Evolutionary conservation across 139 green algal genomes (phyloP).

Genomic region (Spirogloea muscicola): DNA sequence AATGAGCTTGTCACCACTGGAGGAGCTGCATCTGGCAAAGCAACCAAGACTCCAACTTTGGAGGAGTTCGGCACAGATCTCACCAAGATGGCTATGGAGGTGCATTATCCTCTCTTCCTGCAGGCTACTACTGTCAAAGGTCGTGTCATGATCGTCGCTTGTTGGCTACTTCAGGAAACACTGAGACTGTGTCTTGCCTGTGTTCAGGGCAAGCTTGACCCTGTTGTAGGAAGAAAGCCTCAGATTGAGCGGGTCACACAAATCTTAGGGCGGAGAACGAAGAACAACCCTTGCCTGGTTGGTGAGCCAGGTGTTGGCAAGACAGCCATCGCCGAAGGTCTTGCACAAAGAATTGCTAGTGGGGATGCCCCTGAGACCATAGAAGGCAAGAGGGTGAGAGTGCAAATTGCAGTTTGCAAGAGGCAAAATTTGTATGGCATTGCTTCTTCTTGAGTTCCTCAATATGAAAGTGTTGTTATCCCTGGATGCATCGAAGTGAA

Average conservation of each 20-base stretch:
- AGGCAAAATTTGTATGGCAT: not conserved
- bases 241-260: constrained; percentile 13
- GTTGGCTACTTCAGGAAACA: not conserved
- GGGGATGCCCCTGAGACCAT: constrained; percentile 64
- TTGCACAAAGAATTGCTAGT: constrained; percentile 77
- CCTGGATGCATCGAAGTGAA: not conserved
- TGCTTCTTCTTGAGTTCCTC: not conserved
- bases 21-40: constrained; percentile 68
- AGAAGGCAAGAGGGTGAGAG: constrained; percentile 48
- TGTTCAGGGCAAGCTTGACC: constrained; percentile 55
- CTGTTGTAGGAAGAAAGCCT: constrained; percentile 15
- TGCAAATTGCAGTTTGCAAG: not conserved
- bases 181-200: constrained; percentile 17
- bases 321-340: constrained; percentile 64
- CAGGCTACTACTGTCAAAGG: constrained; percentile 1
- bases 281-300: constrained; percentile 64
- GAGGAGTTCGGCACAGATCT: constrained; percentile 99
- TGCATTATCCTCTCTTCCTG: constrained; percentile 5
- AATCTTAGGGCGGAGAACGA: constrained; percentile 3
- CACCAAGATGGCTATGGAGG: constrained; percentile 74
- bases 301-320: constrained; percentile 85
- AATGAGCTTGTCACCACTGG: constrained; percentile 84
- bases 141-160: constrained; percentile 1
- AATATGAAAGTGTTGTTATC: not conserved
- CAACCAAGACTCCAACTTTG: constrained; percentile 96